Base-by-base conservation (phyloP, 1,284 basidiomycete genomes). In the Stygiomarasmius scandens region DNA sequence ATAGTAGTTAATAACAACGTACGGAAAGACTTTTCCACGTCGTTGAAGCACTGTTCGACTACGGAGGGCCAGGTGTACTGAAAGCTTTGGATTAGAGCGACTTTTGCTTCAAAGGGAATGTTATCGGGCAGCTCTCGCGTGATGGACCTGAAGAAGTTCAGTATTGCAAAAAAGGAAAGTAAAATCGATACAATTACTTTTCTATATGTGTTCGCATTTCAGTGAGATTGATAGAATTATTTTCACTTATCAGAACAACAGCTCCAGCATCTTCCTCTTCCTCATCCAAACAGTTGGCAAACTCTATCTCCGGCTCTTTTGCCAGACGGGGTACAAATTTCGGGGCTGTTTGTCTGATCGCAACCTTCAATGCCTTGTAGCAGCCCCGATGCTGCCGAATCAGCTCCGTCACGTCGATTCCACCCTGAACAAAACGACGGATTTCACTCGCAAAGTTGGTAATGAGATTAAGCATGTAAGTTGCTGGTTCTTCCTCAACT, bases 91-190 rank as follows among this genome's bases (percentile, higher is more conserved):
- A 75, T 71, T 14, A 73, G 65, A 5, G 59, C 50, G 3, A 61
- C 58, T 49, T 74, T 74, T 4, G 71, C 69, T 3, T 64, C 58
- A 58, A 69, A 75, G 0, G 74, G 74, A 5, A 70, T 65, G 52
- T 72, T 72, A 43, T 65, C 61, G 0, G 73, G 74, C 1, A 76
- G 61, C 52, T 76, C 72, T 32, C 73, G 64, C 3, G 69, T 69
- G 11, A 69, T 64, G 12, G 68, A 68, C 19, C 72, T 64, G 23
- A 29, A 36, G 29, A 67, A 11, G 10, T 19, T 19, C 1, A 51
- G n/a, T n/a, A 19, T 23, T 47, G 22, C 36, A 23, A 53, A n/a
- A 54, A 38, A 24, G 46, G 14, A 24, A 58, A 19, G 50, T 14
- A 11, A 49, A 6, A 32, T 27, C 12, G n/a, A 51, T 38, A 11